Conservation (phyloP, 257 asterid species). For the Ehretia macrophylla region DNA sequence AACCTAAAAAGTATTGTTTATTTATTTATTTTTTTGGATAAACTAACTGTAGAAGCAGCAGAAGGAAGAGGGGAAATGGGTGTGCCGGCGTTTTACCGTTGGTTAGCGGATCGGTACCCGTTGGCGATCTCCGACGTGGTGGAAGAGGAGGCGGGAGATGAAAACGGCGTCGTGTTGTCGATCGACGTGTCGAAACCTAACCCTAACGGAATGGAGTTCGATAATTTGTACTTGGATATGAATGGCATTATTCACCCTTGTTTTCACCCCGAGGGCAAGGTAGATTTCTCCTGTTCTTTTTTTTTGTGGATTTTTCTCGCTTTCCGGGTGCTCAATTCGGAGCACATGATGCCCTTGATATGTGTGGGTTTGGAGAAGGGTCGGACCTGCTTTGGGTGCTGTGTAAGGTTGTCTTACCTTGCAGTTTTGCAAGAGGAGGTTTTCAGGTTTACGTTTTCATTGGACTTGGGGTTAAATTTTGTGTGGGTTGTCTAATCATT, state of each 20-base stretch:
- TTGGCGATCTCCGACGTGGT: conserved; percentile 68
- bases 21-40: no score
- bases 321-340: not conserved
- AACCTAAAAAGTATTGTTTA: no score
- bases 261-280: conserved; percentile 97
- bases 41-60: no score
- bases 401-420: no score
- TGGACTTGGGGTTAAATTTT: no score
- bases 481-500: no score
- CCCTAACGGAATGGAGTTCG: conserved; percentile 93
- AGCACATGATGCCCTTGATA: no score
- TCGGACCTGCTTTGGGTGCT: no score
- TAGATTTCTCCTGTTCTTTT: conserved; percentile 11
- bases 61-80: conserved; percentile 46
- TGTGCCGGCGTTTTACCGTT: conserved; percentile 90
- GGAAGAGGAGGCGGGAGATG: conserved; percentile 65
- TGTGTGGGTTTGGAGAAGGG: no score
- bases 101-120: conserved; percentile 97
- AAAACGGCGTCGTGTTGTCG: conserved; percentile 23
- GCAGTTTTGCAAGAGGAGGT: no score
- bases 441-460: no score
- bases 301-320: conserved; percentile 4
- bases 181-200: conserved; percentile 64
- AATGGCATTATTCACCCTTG: conserved; percentile 96
- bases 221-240: conserved; percentile 88